These are phyloP conservation scores for Mortierella sp. DNA, from an alignment of 371 early-diverging fungal genomes.

Conservation along the genomic window DNA sequence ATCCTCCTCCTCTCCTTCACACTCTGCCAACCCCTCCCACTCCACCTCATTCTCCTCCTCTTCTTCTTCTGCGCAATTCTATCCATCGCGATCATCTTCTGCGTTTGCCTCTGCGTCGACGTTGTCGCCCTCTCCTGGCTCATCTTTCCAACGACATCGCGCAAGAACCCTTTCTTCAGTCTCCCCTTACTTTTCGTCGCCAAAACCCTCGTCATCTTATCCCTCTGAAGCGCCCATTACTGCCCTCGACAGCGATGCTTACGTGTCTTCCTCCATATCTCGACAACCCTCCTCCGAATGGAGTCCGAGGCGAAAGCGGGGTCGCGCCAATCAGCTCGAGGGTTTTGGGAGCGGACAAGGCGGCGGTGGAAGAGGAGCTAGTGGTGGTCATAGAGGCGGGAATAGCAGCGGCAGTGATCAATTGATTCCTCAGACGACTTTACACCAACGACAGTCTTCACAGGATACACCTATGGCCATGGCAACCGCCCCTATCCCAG, in stretches of 20 bases:
- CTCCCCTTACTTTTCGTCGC: not conserved
- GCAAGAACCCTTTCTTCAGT: slow-evolving; percentile 19
- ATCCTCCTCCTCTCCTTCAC: not conserved
- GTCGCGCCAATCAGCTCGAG: slow-evolving; percentile 8
- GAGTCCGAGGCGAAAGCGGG: slow-evolving; percentile 22
- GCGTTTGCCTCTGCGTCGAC: not conserved
- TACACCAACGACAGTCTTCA: not conserved
- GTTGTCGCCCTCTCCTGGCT: not conserved
- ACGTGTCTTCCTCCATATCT: slow-evolving; percentile 5
- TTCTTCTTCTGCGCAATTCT: not conserved
- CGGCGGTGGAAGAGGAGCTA: not conserved
- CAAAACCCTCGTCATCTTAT: slow-evolving; percentile 7
- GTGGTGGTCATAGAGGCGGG: not conserved
- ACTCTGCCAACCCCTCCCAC: slow-evolving; percentile 8
- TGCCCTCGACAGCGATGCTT: not conserved
- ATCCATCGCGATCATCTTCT: not conserved
- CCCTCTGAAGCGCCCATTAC: slow-evolving; percentile 4
- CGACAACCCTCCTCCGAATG: not conserved
- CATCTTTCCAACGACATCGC: slow-evolving; percentile 10
- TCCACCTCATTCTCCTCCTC: not conserved
- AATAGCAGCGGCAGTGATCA: not conserved
- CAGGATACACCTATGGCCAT: slow-evolving; percentile 9
- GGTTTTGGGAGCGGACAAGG: slow-evolving; percentile 4
- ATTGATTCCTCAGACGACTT: slow-evolving; percentile 7
- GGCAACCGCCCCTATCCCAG: not conserved